Evolutionary conservation across 768 basidiomycete species (phyloP), one percentile per base, ranked within the genome.

Genomic region (Kwoniella botswanensis): DNA sequence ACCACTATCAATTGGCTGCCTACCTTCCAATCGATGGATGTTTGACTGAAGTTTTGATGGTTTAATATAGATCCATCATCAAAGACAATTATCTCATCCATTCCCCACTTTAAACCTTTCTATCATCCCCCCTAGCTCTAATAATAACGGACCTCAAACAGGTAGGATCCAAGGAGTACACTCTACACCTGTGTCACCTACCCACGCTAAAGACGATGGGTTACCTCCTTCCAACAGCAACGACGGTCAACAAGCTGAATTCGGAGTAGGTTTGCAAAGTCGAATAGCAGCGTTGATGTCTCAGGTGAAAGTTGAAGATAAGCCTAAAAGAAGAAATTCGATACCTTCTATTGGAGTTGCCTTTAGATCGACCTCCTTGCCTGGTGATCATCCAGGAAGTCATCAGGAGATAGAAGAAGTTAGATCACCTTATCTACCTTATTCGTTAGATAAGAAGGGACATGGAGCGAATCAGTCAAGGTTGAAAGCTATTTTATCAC

Each of bases 391-490:
- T 12, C 1, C 41, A 43, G 17, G 9, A 52, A 10, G 26, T 29
- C 7, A 13, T 24, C 7, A 10, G 63, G 26, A 64, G 17, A 21
- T 35, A 17, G 41, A 35, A 35, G 26, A 54, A 50, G 46, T 52
- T n/a, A 29, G 54, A 44, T 65, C 64, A 24, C 64, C 64, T 43
- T 65, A 56, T 26, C n/a, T 65, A 42, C 64, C 64, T 42, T 57
- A 65, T n/a, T 65, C 64, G 35, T 43, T 65, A 13, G 64, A 65
- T 26, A 56, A 44, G 15, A 55, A 56, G 26, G 41, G 50, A 6
- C 12, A 56, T 22, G 41, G 46, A 4, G 1, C 18, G 6, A 2
- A 64, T 17, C 21, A 57, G 22, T 24, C 52, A 4, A 64, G 53
- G 44, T 24, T 53, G 22, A 26, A 26, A 17, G 21, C 53, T 44